Conservation (phyloP, 2,329 filamentous ascomycete species). For the Neopestalotiopsis sp. region DNA sequence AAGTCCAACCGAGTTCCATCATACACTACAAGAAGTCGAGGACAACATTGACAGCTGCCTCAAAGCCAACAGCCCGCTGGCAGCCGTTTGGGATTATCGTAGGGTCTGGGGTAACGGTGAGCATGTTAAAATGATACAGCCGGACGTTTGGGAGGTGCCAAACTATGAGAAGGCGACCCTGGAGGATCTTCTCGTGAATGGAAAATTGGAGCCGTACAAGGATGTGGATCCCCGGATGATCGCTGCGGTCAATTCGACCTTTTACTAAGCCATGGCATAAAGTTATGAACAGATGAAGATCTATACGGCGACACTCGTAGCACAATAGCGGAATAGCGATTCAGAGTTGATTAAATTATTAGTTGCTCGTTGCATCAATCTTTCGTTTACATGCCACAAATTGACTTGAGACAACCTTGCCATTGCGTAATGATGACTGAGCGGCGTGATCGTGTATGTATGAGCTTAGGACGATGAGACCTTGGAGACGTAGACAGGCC, state of each 20-base stretch:
- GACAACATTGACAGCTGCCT: neutral
- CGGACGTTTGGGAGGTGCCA: neutral
- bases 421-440: too few relatives aligned
- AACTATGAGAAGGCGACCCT: neutral
- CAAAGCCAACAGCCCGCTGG: neutral
- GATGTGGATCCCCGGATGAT: neutral
- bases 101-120: neutral
- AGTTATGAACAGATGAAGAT: neutral
- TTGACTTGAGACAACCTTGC: too few relatives aligned
- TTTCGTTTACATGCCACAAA: too few relatives aligned
- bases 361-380: too few relatives aligned
- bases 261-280: neutral
- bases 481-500: constrained; percentile 24
- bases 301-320: neutral
- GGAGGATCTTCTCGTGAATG: neutral
- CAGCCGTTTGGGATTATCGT: neutral
- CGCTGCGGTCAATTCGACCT: neutral
- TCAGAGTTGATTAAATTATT: too few relatives aligned
- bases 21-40: neutral
- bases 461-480: neutral
- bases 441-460: neutral
- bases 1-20: neutral
- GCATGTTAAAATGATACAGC: neutral
- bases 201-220: neutral
- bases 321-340: neutral